Evolutionary conservation across 139 green algal genomes (phyloP).

Genomic region (Volvox reticuliferus): DNA sequence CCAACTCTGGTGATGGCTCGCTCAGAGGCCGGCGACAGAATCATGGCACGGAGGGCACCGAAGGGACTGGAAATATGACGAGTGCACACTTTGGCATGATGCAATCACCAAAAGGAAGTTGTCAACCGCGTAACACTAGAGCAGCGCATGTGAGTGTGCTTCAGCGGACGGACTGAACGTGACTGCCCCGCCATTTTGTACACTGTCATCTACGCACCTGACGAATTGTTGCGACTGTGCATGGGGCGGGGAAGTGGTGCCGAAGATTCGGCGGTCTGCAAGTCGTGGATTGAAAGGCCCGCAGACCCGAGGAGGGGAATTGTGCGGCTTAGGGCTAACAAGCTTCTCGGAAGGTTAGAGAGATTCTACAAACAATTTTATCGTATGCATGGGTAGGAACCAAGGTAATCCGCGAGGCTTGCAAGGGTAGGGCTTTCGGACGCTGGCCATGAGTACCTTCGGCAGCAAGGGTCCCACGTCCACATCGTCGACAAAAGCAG

Average conservation of each 20-base stretch:
- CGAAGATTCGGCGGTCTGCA: slow-evolving; percentile 6
- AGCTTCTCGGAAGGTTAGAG: neutral
- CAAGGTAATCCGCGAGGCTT: neutral
- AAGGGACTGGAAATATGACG: no score
- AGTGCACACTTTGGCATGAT: no score
- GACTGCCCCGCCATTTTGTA: no score
- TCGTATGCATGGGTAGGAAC: no score
- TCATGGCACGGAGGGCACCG: no score
- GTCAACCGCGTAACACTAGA: no score
- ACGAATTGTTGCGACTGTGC: slow-evolving; percentile 44
- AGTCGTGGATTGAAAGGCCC: neutral
- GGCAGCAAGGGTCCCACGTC: slow-evolving; percentile 25
- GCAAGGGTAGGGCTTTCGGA: neutral
- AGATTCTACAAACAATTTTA: neutral
- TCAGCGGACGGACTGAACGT: no score
- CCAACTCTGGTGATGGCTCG: no score
- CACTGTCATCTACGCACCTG: neutral
- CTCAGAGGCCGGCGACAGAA: no score
- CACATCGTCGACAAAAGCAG: slow-evolving; percentile 4
- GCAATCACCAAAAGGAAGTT: no score
- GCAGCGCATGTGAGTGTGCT: no score
- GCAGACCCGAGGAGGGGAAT: neutral
- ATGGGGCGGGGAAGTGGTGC: neutral
- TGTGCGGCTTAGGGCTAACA: neutral
- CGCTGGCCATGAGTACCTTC: neutral